Percentiles rank a stretch among this genome's conserved stretches.
Conservation (phyloP, 2,329 filamentous ascomycete species). For the Fusarium goolgardi region DNA sequence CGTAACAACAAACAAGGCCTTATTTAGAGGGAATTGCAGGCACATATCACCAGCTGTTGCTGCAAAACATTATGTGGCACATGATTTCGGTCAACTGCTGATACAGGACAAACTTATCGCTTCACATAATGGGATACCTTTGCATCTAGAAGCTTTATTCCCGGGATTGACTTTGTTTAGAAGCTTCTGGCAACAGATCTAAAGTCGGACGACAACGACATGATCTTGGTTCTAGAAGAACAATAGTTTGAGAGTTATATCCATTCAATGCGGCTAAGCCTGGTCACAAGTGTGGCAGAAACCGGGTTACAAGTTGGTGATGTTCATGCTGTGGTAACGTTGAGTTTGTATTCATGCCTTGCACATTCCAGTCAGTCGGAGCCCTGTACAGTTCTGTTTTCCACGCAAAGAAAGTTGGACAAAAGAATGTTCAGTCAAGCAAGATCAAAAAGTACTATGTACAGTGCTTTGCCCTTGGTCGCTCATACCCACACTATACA, state of each 20-base stretch:
- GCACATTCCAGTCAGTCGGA: slow-evolving; percentile 9
- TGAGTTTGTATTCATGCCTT: slow-evolving; percentile 5
- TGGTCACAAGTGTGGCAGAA: neutral
- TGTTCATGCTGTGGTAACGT: neutral
- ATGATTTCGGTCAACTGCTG: neutral
- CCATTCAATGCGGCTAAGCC: neutral
- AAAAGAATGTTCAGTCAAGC: neutral
- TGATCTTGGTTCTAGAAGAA: neutral
- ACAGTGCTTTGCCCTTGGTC: neutral
- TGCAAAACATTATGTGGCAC: slow-evolving; percentile 9
- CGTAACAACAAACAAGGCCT: neutral
- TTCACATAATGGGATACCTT: neutral
- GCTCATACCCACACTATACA: neutral
- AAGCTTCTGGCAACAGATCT: neutral
- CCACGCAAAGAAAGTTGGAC: neutral
- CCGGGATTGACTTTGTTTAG: neutral
- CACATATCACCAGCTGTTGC: slow-evolving; percentile 10
- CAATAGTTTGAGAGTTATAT: neutral
- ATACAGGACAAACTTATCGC: neutral
- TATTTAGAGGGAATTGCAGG: neutral
- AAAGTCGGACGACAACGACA: neutral
- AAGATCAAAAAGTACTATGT: neutral
- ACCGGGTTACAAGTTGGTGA: neutral
- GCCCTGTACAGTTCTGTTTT: neutral
- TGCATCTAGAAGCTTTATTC: neutral